These are phyloP conservation scores for Debaryomyces robertsiae DNA, from an alignment of 1,139 yeast genomes.

Conservation along the genomic window DNA sequence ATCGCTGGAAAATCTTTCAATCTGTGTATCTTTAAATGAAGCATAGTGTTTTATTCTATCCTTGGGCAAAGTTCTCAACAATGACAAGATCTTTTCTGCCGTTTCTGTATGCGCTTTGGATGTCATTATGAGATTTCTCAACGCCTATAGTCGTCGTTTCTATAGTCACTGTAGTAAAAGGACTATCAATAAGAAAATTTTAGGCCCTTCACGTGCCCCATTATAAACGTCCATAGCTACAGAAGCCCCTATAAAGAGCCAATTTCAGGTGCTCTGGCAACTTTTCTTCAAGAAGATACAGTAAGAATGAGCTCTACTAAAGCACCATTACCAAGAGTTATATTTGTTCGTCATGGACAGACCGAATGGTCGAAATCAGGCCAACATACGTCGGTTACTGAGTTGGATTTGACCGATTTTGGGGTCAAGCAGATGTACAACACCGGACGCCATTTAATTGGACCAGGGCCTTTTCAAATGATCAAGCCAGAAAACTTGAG, in stretches of 20 bases:
- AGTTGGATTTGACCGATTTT: constrained; percentile 70
- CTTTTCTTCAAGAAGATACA: neutral
- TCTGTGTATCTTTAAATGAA: constrained; percentile 66
- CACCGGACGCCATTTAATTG: constrained; percentile 74
- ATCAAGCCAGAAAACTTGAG: constrained; percentile 66
- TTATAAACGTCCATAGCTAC: no score
- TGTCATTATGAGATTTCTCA: constrained; percentile 13
- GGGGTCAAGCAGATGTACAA: constrained; percentile 76
- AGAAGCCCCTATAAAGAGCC: neutral
- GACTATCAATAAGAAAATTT: no score
- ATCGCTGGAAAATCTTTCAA: constrained; percentile 49
- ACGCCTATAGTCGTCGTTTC: no score
- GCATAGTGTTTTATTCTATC: constrained; percentile 68
- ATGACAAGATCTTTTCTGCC: constrained; percentile 38
- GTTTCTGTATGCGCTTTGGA: constrained; percentile 27
- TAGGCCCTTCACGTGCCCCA: no score
- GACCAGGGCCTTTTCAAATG: constrained; percentile 51
- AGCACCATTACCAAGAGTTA: constrained; percentile 66
- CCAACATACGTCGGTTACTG: constrained; percentile 86
- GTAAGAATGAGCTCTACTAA: constrained; percentile 13
- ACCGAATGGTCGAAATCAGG: constrained; percentile 96
- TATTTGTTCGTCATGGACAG: constrained; percentile 85
- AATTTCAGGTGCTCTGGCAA: no score
- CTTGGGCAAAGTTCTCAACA: constrained; percentile 55
- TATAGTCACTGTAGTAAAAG: no score